phyloP scores from a whole-genome alignment of 2,329 filamentous ascomycete species.

The Monilinia fructigena region DNA sequence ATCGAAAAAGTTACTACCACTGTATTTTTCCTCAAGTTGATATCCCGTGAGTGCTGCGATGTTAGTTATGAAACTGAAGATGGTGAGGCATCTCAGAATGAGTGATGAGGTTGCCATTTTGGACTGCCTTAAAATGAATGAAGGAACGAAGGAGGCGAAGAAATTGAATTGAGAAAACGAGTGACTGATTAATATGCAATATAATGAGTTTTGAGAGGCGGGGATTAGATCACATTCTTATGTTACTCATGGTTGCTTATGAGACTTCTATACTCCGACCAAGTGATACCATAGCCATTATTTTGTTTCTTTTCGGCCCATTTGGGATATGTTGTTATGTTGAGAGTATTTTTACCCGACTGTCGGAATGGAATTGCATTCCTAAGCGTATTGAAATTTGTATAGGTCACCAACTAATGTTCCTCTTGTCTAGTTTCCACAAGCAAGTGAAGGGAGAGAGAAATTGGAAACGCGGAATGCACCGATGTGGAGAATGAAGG shows the following conservation, averaged over 20 bases:
- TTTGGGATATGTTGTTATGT: not conserved
- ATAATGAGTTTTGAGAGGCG: not conserved
- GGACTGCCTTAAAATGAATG: not conserved
- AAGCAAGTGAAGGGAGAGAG: slow-evolving; percentile 6
- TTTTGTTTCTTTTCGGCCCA: not conserved
- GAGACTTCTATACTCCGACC: not conserved
- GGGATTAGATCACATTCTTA: slow-evolving; percentile 10
- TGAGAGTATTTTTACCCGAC: not conserved
- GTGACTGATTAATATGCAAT: slow-evolving; percentile 4
- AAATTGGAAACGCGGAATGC: not conserved
- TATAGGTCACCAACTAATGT: slow-evolving; percentile 4
- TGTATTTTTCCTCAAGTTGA: not conserved
- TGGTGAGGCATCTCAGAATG: slow-evolving; percentile 19
- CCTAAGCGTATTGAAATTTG: not conserved
- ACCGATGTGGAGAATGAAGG: slow-evolving; percentile 1
- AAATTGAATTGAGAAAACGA: slow-evolving; percentile 1
- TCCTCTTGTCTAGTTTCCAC: not conserved
- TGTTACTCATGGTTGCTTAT: slow-evolving; percentile 1
- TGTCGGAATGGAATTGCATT: slow-evolving; percentile 1
- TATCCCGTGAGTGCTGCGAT: slow-evolving; percentile 2
- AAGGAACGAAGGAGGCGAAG: slow-evolving; percentile 1
- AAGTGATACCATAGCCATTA: slow-evolving; percentile 6
- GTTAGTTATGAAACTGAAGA: slow-evolving; percentile 4
- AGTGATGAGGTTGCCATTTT: slow-evolving; percentile 17
- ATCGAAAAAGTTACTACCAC: not conserved